phyloP scores from a whole-genome alignment of 2,329 filamentous ascomycete genomes.

The Pseudogymnoascus sp. region DNA sequence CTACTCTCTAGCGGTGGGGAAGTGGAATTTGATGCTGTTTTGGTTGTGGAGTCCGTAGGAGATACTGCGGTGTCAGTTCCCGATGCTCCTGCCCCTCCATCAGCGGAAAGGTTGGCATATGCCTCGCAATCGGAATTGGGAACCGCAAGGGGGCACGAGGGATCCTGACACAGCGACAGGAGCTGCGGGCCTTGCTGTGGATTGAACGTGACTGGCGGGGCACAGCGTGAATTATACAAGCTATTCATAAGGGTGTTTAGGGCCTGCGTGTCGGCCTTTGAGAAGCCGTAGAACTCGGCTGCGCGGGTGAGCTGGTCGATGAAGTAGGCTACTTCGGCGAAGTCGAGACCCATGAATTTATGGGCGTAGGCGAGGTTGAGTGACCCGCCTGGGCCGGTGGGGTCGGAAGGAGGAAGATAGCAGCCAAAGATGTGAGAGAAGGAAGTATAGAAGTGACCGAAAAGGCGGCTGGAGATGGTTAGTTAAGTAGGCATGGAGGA shows the following conservation, averaged over 20 bases:
- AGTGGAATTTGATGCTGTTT: not conserved
- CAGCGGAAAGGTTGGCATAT: conserved; percentile 22
- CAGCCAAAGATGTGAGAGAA: conserved; percentile 27
- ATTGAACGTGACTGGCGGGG: conserved; percentile 17
- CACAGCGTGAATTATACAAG: conserved; percentile 27
- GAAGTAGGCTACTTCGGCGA: conserved; percentile 27
- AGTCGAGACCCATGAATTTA: conserved; percentile 30
- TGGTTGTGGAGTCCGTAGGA: not conserved
- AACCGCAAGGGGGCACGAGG: conserved; percentile 25
- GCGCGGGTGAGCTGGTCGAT: conserved; percentile 26
- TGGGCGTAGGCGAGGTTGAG: conserved; percentile 28
- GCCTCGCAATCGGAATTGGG: conserved; percentile 24
- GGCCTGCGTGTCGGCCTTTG: conserved; percentile 21
- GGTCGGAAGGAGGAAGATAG: conserved; percentile 18
- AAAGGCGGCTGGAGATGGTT: conserved; percentile 21
- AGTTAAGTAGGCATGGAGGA: not conserved
- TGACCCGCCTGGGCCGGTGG: conserved; percentile 17
- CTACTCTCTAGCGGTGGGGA: not conserved
- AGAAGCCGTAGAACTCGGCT: conserved; percentile 25
- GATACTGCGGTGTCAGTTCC: not conserved
- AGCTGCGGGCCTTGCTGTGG: conserved; percentile 15
- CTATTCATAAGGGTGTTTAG: conserved; percentile 23
- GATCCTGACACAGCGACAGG: conserved; percentile 25
- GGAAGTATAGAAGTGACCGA: conserved; percentile 26
- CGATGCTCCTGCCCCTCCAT: conserved; percentile 11